Conservation (phyloP, 2,329 filamentous ascomycete species). For the Gnomoniopsis smithogilvyi region DNA sequence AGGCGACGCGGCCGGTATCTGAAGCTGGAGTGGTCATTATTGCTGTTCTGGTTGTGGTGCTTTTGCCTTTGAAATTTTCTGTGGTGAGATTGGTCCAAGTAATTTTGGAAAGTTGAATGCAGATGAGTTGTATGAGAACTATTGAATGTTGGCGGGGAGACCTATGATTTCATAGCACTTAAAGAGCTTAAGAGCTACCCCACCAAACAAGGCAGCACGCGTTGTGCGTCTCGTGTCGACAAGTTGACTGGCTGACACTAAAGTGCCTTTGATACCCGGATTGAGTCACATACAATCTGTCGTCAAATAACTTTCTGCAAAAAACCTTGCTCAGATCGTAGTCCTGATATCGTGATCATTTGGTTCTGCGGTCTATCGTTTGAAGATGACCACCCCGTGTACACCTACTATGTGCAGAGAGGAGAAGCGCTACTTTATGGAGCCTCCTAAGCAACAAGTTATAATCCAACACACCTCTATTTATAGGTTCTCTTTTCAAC, state of each 20-base stretch:
- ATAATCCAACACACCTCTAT: background rate
- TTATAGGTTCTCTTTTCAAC: background rate
- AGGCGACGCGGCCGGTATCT: slow-evolving; percentile 30
- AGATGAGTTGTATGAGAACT: background rate
- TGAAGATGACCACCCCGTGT: no score
- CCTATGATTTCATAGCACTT: slow-evolving; percentile 16
- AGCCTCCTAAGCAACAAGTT: background rate
- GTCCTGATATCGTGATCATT: no score
- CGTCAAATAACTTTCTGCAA: no score
- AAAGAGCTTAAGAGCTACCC: background rate
- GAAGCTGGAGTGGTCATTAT: slow-evolving; percentile 32
- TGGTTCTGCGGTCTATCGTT: no score
- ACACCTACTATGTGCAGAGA: no score
- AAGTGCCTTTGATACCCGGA: background rate
- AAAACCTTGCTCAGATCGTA: no score
- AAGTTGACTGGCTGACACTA: background rate
- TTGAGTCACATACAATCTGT: no score
- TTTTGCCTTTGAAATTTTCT: background rate
- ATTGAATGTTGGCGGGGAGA: background rate
- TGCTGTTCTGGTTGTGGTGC: background rate
- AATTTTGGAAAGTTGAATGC: background rate
- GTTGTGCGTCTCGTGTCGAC: slow-evolving; percentile 6
- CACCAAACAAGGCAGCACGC: slow-evolving; percentile 10
- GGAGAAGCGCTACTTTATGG: no score
- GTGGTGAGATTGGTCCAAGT: background rate